Evolutionary conservation across 1,284 basidiomycete species (phyloP), one percentile per base, ranked within the genome.

Genomic region (Sanghuangporus baumii): DNA sequence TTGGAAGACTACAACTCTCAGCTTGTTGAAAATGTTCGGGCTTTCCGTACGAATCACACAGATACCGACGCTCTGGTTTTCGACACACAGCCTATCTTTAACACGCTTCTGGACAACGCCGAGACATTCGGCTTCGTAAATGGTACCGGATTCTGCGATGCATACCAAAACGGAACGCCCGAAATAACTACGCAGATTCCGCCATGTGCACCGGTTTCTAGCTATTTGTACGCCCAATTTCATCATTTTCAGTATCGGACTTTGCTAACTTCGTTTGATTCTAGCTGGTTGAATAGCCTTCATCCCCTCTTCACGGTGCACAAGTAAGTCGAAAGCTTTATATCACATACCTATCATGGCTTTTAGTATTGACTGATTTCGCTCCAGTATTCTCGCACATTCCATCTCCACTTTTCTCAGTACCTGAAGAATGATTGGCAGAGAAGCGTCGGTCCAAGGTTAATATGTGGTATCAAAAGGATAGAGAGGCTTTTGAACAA

Each of bases 161-260:
- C 79, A 1, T 87, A 87, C 71, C 72, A 81, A 70, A 81, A 82
- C 67, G 85, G 85, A 16, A 85, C 83, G 0, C 76, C 80, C 1
- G 72, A 74, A 5, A 67, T 63, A 56, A 81, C 79, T 18, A 84
- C 82, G 36, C 82, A 86, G 70, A 75, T 79, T 7, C 70, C 76
- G 7, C 80, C 80, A 0, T 87, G 83, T 71, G 84, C 83, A 6
- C 85, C 84, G 2, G 83, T 85, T 48, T 82, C 82, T 16, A 85
- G 75, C 56, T 87, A 86, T 69, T 87, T 87, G 85, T 85, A 70
- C 73, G 83, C 76, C 8, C n/a, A 7, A 31, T 31, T 18, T 20
- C 18, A 11, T 57, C 31, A 20, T 55, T 48, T 20, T 40, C 41
- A 1, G 9, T 26, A 14, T 43, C 31, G 16, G 31, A n/a, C 31